A percentile compares a stretch with the other conserved stretches of the same genome.
Evolutionary conservation across 305 asterid species (phyloP).

Genomic region (Fraxinus xanthoxyloides): DNA sequence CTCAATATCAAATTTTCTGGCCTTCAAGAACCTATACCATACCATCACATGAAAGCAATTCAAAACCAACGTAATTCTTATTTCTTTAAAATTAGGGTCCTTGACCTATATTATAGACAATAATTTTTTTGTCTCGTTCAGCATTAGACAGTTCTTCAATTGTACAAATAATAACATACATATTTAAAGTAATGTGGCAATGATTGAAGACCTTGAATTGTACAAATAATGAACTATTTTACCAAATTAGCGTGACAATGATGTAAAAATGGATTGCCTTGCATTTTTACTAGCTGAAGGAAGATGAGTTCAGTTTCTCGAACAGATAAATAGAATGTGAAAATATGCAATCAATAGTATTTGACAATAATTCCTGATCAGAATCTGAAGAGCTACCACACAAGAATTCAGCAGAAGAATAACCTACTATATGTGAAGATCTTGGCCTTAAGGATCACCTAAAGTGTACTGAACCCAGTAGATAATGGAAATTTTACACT

Average conservation of each 20-base stretch:
- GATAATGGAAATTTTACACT: not conserved
- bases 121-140: not conserved
- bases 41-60: conserved; percentile 1
- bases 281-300: not conserved
- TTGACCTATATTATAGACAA: not conserved
- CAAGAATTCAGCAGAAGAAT: not conserved
- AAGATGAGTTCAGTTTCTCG: not conserved
- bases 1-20: conserved; percentile 80
- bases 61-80: not conserved
- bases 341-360: not conserved
- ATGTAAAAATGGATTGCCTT: not conserved
- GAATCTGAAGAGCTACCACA: not conserved
- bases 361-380: not conserved
- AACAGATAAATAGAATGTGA: not conserved
- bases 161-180: not conserved
- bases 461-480: not conserved
- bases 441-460: not conserved
- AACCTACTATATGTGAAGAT: not conserved
- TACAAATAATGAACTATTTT: not conserved
- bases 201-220: not conserved
- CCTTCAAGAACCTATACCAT: conserved; percentile 74
- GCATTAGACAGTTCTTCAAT: not conserved
- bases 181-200: not conserved
- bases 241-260: not conserved
- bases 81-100: not conserved